Evolutionary conservation across 129 eudicot genomes (phyloP).

Genomic region (Kitagawia praeruptora): DNA sequence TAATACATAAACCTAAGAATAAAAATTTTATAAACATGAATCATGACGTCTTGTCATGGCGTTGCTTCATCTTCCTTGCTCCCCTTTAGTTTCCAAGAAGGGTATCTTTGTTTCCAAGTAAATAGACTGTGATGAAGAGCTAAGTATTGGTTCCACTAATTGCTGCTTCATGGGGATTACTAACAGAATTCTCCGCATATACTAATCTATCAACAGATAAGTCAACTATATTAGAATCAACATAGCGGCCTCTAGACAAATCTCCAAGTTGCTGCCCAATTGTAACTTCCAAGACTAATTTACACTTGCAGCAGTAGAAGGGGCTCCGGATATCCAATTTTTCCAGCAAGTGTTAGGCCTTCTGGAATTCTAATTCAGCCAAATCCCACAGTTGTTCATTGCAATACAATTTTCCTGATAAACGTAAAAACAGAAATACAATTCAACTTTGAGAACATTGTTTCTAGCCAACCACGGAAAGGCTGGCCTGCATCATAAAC

Average conservation of each 20-base stretch:
- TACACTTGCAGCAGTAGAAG: constrained; percentile 63
- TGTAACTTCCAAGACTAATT: constrained; percentile 40
- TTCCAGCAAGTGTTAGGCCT: no score
- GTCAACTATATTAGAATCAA: constrained; percentile 19
- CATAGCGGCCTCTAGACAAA: constrained; percentile 32
- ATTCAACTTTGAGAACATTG: no score
- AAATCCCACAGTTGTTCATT: no score
- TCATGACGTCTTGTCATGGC: no score
- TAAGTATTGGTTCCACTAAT: constrained; percentile 12
- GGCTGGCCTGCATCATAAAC: no score
- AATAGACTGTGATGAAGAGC: constrained; percentile 21
- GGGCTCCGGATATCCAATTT: no score
- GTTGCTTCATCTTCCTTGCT: neutral
- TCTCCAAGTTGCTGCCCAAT: constrained; percentile 71
- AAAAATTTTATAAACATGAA: no score
- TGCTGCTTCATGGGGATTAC: constrained; percentile 30
- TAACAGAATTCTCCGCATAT: constrained; percentile 39
- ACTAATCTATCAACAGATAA: constrained; percentile 25
- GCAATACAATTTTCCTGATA: no score
- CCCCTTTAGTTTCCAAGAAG: constrained; percentile 19
- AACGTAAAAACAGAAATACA: no score
- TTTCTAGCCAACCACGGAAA: no score
- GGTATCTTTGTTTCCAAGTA: constrained; percentile 11
- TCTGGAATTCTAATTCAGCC: no score
- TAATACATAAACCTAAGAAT: no score